These are phyloP conservation scores for Colletotrichum tabaci DNA, from an alignment of 2,329 filamentous ascomycete genomes.

Conservation along the genomic window DNA sequence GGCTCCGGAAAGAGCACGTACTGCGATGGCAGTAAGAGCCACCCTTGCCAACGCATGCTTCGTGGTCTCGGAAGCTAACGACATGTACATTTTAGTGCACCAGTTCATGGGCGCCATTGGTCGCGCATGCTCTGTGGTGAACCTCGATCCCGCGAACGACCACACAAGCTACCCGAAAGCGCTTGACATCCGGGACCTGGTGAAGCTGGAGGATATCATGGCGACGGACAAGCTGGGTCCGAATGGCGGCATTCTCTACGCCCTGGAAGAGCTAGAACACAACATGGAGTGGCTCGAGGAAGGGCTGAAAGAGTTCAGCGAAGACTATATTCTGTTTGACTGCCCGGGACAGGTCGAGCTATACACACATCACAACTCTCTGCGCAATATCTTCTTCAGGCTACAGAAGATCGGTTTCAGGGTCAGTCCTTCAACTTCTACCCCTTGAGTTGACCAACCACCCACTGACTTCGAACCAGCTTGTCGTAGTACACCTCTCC, in stretches of 20 bases:
- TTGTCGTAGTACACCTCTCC: slow-evolving; percentile 93
- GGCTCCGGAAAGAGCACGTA: slow-evolving; percentile 98
- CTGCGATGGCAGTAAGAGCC: slow-evolving; percentile 86
- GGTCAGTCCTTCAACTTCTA: slow-evolving; percentile 68
- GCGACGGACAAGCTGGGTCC: slow-evolving; percentile 89
- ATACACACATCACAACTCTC: slow-evolving; percentile 93
- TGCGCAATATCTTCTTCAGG: slow-evolving; percentile 92
- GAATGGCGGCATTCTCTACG: slow-evolving; percentile 93
- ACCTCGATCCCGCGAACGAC: slow-evolving; percentile 97
- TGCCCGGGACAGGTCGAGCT: slow-evolving; percentile 98
- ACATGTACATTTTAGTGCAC: slow-evolving; percentile 73
- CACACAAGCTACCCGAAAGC: slow-evolving; percentile 90
- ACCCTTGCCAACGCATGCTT: slow-evolving; percentile 21
- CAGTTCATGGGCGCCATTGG: slow-evolving; percentile 98
- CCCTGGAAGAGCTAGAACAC: slow-evolving; percentile 93
- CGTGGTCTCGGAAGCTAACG: slow-evolving; percentile 27
- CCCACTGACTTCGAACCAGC: slow-evolving; percentile 63
- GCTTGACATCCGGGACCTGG: slow-evolving; percentile 89
- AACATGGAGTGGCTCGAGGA: slow-evolving; percentile 94
- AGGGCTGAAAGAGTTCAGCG: slow-evolving; percentile 82
- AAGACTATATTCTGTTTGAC: slow-evolving; percentile 96
- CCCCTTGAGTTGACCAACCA: no score
- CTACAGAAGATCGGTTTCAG: slow-evolving; percentile 93
- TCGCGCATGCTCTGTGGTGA: slow-evolving; percentile 93
- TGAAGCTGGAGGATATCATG: slow-evolving; percentile 97